Base-by-base conservation (phyloP, 352 stramenopile species). In the Thalassiosira mediterranea region DNA sequence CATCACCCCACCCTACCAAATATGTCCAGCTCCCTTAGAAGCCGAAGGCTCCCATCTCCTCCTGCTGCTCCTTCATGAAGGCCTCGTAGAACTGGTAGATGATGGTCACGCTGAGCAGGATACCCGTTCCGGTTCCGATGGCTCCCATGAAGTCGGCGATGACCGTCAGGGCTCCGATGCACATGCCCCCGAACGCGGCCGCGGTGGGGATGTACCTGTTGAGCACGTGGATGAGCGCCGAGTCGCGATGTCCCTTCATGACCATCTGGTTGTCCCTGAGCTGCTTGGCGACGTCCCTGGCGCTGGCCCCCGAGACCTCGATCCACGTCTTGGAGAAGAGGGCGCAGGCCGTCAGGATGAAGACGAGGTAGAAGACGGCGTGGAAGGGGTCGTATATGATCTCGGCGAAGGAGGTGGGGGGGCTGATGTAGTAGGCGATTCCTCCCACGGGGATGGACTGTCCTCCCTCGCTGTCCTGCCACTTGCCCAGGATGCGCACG, bases 241-340 rank as follows among this genome's bases (percentile, higher is more conserved):
- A 95, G 88, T 99, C 96, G 79, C 97, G 95, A 92, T 99, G 96
- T 83, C 97, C 97, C 91, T 98, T 98, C 95, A 99, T 98, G 42
- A 98, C 96, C 95, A 99, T 98, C 88, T 98, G 95, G 88, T 98
- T 96, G 88, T 99, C 96, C 77, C 96, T 92, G 40, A 99, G 91
- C 89, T 99, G 96, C 90, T 99, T 98, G 76, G 97, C 97, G 54
- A 99, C 96, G 87, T 99, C 97, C 68, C 95, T 91, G 8, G 97
- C 94, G 60, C 94, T 98, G 52, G 96, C 98, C 61, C 97, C 97
- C 53, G 95, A 98, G 65, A 99, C 97, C 86, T 99, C 96, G 81
- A 99, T 99, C 97, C 97, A 99, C 48, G 96, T 99, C 88, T 98
- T 98, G 57, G 95, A 98, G 89, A 99, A 99, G 48, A 99, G 88